A percentile compares a stretch with the other conserved stretches of the same genome.
These are phyloP conservation scores for Margaritispora aquatica DNA, from an alignment of 495 filamentous ascomycete species.

Conservation along the genomic window DNA sequence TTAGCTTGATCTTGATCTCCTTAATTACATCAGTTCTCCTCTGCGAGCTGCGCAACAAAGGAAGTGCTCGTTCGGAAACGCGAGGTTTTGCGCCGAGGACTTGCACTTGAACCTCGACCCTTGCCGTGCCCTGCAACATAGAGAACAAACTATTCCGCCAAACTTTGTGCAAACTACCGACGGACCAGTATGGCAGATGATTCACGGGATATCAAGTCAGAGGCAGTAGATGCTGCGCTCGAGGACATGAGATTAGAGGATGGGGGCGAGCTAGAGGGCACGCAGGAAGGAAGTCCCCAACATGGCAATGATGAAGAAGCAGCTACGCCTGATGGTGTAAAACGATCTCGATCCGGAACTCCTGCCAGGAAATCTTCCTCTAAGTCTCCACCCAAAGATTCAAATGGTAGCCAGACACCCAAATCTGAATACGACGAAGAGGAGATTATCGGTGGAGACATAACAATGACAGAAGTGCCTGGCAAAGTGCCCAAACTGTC, in stretches of 20 bases:
- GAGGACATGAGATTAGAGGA: slow-evolving; percentile 37
- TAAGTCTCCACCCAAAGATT: slow-evolving; percentile 36
- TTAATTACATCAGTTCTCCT: not conserved
- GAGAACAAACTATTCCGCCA: slow-evolving; percentile 32
- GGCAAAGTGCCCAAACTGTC: slow-evolving; percentile 67
- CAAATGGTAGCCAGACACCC: slow-evolving; percentile 30
- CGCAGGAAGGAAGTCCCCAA: slow-evolving; percentile 4
- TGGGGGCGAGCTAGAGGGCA: slow-evolving; percentile 12
- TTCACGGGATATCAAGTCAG: slow-evolving; percentile 37
- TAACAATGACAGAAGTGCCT: slow-evolving; percentile 59
- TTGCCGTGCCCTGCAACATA: slow-evolving; percentile 5
- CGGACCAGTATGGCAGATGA: slow-evolving; percentile 26
- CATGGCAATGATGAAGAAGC: slow-evolving; percentile 23
- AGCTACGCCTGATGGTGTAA: slow-evolving; percentile 11
- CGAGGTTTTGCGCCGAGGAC: slow-evolving; percentile 29
- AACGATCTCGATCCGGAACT: slow-evolving; percentile 20
- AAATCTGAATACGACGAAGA: slow-evolving; percentile 31
- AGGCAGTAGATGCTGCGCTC: slow-evolving; percentile 33
- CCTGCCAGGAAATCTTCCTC: slow-evolving; percentile 26
- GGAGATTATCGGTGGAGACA: slow-evolving; percentile 46
- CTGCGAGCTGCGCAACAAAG: no score
- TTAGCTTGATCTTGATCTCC: not conserved
- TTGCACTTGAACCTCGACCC: not conserved
- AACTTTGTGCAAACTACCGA: not conserved
- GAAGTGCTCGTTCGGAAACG: slow-evolving; percentile 11